phyloP scores from a whole-genome alignment of 768 basidiomycete species.

The Tubosaeta sp. region DNA sequence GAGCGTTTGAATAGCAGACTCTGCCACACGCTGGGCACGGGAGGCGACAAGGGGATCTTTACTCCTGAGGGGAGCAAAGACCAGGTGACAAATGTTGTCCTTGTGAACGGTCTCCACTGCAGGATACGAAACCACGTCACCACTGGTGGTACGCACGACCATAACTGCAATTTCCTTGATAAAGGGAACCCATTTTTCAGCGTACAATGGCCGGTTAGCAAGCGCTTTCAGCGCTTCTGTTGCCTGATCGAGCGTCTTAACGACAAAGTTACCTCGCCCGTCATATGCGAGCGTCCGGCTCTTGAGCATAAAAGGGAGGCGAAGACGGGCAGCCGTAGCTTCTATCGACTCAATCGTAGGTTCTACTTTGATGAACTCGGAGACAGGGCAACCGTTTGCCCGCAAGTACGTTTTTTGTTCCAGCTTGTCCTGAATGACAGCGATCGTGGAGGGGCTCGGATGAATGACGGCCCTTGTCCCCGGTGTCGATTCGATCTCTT shows the following conservation, averaged over 20 bases:
- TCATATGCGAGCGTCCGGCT: slow-evolving; percentile 95
- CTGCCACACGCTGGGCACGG: slow-evolving; percentile 70
- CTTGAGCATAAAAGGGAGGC: slow-evolving; percentile 93
- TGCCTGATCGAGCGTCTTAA: slow-evolving; percentile 52
- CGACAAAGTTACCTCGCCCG: slow-evolving; percentile 86
- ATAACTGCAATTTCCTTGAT: slow-evolving; percentile 91
- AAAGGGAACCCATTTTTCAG: slow-evolving; percentile 92
- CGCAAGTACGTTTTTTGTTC: slow-evolving; percentile 58
- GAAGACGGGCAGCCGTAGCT: slow-evolving; percentile 53
- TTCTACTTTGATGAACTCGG: slow-evolving; percentile 59
- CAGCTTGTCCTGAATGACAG: slow-evolving; percentile 78
- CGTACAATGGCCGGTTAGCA: slow-evolving; percentile 74
- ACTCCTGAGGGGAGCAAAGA: slow-evolving; percentile 80
- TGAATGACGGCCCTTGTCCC: slow-evolving; percentile 43
- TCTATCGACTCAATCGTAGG: slow-evolving; percentile 47
- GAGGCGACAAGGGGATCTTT: slow-evolving; percentile 48
- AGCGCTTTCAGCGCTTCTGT: slow-evolving; percentile 51
- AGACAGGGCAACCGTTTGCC: slow-evolving; percentile 47
- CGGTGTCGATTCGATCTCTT: slow-evolving; percentile 34
- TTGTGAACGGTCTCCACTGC: slow-evolving; percentile 94
- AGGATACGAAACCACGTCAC: slow-evolving; percentile 80
- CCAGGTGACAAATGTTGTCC: slow-evolving; percentile 89
- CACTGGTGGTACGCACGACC: slow-evolving; percentile 79
- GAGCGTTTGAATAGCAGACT: slow-evolving; percentile 72
- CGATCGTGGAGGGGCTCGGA: slow-evolving; percentile 79